These are phyloP conservation scores for Paraglomus occultum DNA, from an alignment of 192 early-diverging fungal species.

Conservation along the genomic window DNA sequence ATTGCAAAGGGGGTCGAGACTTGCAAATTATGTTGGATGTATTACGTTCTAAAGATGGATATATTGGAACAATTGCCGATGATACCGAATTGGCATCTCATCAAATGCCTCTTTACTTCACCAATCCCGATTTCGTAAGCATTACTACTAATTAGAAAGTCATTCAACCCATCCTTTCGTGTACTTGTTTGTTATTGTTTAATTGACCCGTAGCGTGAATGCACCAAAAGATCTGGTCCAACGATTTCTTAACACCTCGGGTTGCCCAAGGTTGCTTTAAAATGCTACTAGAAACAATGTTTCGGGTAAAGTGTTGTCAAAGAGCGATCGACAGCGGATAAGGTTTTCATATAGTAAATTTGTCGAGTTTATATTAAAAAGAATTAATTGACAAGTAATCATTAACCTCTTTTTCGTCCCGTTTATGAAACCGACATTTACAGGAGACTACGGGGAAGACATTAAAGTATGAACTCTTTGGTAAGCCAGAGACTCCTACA, in stretches of 20 bases:
- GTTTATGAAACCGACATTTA: not conserved
- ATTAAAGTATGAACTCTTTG: constrained; percentile 69
- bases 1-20: constrained; percentile 69
- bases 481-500: constrained; percentile 78
- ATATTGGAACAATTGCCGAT: constrained; percentile 46
- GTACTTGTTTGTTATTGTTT: too few relatives aligned
- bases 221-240: constrained; percentile 72
- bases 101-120: constrained; percentile 74
- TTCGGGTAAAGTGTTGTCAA: constrained; percentile 36
- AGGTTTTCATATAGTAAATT: constrained; percentile 29
- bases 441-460: constrained; percentile 43
- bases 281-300: constrained; percentile 66
- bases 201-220: constrained; percentile 27
- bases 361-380: constrained; percentile 5
- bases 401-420: not conserved
- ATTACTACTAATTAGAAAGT: not conserved
- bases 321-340: not conserved
- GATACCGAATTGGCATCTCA: constrained; percentile 38
- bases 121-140: constrained; percentile 60
- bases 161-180: too few relatives aligned
- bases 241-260: constrained; percentile 73
- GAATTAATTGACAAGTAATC: constrained; percentile 13
- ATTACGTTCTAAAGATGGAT: constrained; percentile 56
- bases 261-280: constrained; percentile 86
- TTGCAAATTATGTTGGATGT: constrained; percentile 78